Base-by-base conservation (phyloP, 192 early-diverging fungal species). In the Umbelopsis vinacea region DNA sequence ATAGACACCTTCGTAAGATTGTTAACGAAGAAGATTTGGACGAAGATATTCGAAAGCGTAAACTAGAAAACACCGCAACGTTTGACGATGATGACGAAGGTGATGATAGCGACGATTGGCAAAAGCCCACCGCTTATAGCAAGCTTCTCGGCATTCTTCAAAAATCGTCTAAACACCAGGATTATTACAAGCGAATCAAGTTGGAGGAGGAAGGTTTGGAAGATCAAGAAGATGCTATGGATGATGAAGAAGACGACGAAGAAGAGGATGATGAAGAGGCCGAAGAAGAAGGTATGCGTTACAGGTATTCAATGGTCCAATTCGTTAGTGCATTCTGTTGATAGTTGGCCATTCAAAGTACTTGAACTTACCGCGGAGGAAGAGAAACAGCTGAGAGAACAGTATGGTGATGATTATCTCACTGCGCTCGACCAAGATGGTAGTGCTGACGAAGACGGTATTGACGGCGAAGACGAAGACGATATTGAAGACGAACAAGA, bases 121-220 rank as follows among this genome's bases (percentile, higher is more conserved):
- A 83, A 23, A 79, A 82, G 43, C 86, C 86, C 2, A 86, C 87
- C 2, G 77, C 86, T 33, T 90, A 87, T 74, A 85, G 80, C 74
- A 84, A 84, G 52, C 74, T 90, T 17, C 66, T 90, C 9, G 87
- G 87, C 2, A 80, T 83, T 2, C 74, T 90, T 45, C 84, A 88
- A 70, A 87, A 84, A 79, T 83, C 76, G 15, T 86, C 87, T 0
- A 83, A 86, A 40, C 74, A 85, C 23, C 68, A 84, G 53, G 83
- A 83, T 11, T 81, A 82, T 43, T 83, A 86, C 74, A 80, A 81
- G 66, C 76, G 78, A 63, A 75, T 82, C n/a, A 76, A 79, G 38
- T 57, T 80, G 24, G 86, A 86, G 57, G 83, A 88, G 66, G 83
- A 86, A 68, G 82, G 82, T 6, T 70, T 82, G 1, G 83, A 84